Evolutionary conservation across 495 filamentous ascomycete species (phyloP).

Genomic region (Penicillium psychrofluorescens): DNA sequence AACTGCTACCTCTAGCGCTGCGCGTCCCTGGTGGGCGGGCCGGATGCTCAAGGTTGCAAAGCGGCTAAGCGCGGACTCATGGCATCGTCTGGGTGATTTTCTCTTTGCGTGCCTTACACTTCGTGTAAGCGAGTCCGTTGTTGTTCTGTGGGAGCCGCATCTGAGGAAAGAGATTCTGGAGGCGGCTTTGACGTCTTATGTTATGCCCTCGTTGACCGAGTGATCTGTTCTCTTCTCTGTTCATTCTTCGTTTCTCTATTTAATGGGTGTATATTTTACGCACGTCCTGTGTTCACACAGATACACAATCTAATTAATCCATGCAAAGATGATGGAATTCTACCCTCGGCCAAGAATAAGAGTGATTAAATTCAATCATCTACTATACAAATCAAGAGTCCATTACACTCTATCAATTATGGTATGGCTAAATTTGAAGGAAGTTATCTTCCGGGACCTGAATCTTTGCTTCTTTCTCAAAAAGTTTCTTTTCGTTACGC

Average conservation of each 20-base stretch:
- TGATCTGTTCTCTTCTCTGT: constrained; percentile 1
- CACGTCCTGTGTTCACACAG: not conserved
- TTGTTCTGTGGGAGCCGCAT: constrained; percentile 22
- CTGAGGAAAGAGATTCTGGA: constrained; percentile 28
- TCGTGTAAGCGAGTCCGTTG: constrained; percentile 10
- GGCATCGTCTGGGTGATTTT: constrained; percentile 24
- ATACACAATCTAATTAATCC: no score
- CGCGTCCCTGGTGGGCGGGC: constrained; percentile 32
- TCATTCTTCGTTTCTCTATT: not conserved
- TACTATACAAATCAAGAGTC: not conserved
- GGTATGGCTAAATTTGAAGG: no score
- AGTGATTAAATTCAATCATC: no score
- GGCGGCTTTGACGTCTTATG: constrained; percentile 29
- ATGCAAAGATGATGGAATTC: no score
- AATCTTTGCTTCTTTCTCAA: no score
- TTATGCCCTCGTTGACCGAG: constrained; percentile 21
- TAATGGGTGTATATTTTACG: not conserved
- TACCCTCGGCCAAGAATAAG: no score
- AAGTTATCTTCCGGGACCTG: no score
- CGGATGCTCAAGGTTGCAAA: constrained; percentile 39
- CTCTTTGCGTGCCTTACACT: constrained; percentile 30
- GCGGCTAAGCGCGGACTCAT: constrained; percentile 23
- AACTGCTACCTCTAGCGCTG: constrained; percentile 15
- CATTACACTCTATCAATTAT: no score
- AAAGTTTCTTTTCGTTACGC: no score